phyloP scores from a whole-genome alignment of 345 rosid species.

The Mercurialis annua region DNA sequence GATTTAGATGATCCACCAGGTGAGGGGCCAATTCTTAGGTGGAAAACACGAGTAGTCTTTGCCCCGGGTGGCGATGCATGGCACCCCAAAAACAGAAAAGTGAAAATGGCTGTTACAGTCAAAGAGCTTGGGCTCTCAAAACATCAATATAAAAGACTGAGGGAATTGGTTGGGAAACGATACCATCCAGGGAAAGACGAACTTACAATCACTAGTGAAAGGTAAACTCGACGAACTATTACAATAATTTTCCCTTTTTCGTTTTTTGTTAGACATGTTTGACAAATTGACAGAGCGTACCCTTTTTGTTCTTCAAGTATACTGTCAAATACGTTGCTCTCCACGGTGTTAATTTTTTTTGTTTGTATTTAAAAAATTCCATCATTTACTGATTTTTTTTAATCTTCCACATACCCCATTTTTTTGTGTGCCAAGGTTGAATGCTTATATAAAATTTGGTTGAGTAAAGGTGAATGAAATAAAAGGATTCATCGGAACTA shows the following conservation, averaged over 20 bases:
- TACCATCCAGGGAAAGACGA: constrained; percentile 94
- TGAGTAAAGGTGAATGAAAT: background rate
- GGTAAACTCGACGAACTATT: constrained; percentile 39
- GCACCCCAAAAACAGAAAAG: constrained; percentile 98
- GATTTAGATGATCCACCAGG: constrained; percentile 77
- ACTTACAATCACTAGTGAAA: constrained; percentile 91
- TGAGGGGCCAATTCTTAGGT: constrained; percentile 85
- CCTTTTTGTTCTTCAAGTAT: background rate
- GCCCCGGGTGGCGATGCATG: constrained; percentile 97
- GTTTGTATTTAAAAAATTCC: background rate
- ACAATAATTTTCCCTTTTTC: background rate
- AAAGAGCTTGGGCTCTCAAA: constrained; percentile 93
- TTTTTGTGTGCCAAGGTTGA: background rate
- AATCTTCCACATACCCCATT: too few species aligned
- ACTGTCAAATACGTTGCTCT: background rate
- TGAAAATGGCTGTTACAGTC: constrained; percentile 85
- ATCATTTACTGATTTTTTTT: background rate
- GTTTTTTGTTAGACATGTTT: too few species aligned
- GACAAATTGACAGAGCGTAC: too few species aligned
- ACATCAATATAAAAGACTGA: constrained; percentile 63
- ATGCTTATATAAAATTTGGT: background rate
- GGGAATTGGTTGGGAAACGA: constrained; percentile 83
- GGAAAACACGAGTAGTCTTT: constrained; percentile 83
- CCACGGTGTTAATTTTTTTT: too few species aligned
- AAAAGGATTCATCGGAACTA: background rate